Conservation (phyloP, 1,284 basidiomycete genomes). For the Fomitiporia mediterranea region DNA sequence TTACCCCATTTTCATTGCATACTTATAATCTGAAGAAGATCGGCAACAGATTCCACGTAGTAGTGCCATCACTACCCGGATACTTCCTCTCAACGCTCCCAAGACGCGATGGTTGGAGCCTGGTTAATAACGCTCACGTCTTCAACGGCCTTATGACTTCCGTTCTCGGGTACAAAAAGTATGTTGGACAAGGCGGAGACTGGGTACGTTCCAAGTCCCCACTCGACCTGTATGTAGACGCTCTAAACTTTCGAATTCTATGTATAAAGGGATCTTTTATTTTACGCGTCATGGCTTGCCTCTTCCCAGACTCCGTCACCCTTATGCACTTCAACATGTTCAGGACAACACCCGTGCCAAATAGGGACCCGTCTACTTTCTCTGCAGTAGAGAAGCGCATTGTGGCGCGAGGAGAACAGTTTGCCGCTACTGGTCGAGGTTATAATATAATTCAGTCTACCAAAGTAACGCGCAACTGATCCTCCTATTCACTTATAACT, state of each 20-base stretch:
- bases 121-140: constrained; percentile 22
- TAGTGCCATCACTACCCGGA: constrained; percentile 26
- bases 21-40: background rate
- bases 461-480: too few species aligned
- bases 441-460: constrained; percentile 23
- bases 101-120: constrained; percentile 20
- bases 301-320: constrained; percentile 19
- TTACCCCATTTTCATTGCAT: background rate
- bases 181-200: constrained; percentile 26
- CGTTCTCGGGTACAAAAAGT: constrained; percentile 25
- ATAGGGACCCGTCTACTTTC: constrained; percentile 4
- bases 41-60: constrained; percentile 23
- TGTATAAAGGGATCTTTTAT: constrained; percentile 24
- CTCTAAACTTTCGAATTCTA: too few species aligned
- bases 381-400: constrained; percentile 18
- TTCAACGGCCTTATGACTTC: constrained; percentile 24
- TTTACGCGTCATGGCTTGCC: constrained; percentile 19
- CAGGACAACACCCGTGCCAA: constrained; percentile 6
- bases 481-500: too few species aligned
- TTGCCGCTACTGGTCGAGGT: constrained; percentile 20
- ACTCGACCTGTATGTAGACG: too few species aligned
- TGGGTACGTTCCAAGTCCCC: too few species aligned
- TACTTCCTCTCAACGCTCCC: constrained; percentile 25
- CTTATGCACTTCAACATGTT: constrained; percentile 25
- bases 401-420: constrained; percentile 13